These are phyloP conservation scores for Jimgerdemannia lactiflua DNA, from an alignment of 192 early-diverging fungal species.

Conservation along the genomic window DNA sequence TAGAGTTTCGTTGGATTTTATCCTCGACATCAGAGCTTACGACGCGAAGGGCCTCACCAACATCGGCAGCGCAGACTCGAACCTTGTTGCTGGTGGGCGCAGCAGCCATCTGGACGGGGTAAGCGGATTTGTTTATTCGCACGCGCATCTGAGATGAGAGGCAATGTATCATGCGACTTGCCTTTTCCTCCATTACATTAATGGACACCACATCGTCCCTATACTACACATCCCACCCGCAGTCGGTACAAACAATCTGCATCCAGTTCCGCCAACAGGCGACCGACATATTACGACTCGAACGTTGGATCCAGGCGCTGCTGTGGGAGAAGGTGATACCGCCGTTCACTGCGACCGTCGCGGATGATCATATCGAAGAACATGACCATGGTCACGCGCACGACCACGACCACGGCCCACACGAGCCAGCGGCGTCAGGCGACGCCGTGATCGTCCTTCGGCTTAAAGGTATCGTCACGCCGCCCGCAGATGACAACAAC, in stretches of 20 bases:
- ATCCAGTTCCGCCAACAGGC: conserved; percentile 37
- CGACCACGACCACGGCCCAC: not conserved
- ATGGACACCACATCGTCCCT: too few species aligned
- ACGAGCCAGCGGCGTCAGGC: conserved; percentile 2
- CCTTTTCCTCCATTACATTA: too few species aligned
- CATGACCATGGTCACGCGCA: not conserved
- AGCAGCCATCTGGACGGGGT: not conserved
- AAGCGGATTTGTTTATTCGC: not conserved
- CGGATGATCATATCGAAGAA: not conserved
- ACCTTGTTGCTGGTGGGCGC: not conserved
- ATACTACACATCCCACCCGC: conserved; percentile 1
- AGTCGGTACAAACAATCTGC: conserved; percentile 54
- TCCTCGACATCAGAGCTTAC: conserved; percentile 62
- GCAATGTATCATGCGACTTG: too few species aligned
- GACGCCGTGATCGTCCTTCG: conserved; percentile 43
- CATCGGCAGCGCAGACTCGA: not conserved
- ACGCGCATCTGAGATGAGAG: too few species aligned
- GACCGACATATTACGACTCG: conserved; percentile 33
- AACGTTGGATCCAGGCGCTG: conserved; percentile 60
- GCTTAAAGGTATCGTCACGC: conserved; percentile 58
- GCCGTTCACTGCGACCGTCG: not conserved
- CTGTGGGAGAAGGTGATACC: conserved; percentile 58
- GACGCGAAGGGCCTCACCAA: conserved; percentile 25
- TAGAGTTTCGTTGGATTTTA: conserved; percentile 53
- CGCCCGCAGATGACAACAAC: conserved; percentile 24